phyloP scores from a whole-genome alignment of 257 asterid genomes.

The Ilex asprella region DNA sequence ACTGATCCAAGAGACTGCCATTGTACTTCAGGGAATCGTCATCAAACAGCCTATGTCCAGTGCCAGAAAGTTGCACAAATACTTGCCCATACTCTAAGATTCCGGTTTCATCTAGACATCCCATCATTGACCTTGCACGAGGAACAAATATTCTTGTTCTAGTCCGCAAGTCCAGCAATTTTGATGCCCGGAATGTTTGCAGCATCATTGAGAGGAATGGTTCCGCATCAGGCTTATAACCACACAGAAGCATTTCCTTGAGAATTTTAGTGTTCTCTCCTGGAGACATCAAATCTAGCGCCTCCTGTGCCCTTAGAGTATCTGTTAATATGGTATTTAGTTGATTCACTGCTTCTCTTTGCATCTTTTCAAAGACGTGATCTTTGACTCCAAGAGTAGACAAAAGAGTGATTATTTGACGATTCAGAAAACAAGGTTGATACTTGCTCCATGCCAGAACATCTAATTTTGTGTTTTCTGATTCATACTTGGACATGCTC shows the following conservation, averaged over 20 bases:
- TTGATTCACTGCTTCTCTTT: conserved; percentile 66
- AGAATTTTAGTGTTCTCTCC: conserved; percentile 74
- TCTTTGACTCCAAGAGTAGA: conserved; percentile 77
- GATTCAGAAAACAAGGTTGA: conserved; percentile 77
- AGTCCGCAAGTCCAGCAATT: conserved; percentile 57
- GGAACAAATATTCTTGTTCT: conserved; percentile 66
- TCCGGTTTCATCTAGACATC: conserved; percentile 86
- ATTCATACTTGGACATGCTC: conserved; percentile 73
- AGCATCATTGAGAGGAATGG: conserved; percentile 90
- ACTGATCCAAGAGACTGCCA: too few relatives aligned
- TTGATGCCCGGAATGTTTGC: conserved; percentile 61
- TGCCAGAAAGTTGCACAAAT: conserved; percentile 59
- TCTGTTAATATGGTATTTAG: conserved; percentile 56
- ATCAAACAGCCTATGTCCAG: conserved; percentile 26
- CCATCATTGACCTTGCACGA: conserved; percentile 73
- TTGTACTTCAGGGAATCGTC: conserved; percentile 17
- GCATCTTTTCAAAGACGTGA: conserved; percentile 48
- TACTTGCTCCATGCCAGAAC: conserved; percentile 79
- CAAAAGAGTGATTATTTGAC: conserved; percentile 73
- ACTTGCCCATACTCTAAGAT: conserved; percentile 77
- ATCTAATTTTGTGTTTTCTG: conserved; percentile 54
- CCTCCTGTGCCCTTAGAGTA: conserved; percentile 64
- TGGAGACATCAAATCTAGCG: conserved; percentile 73
- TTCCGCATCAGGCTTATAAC: conserved; percentile 72
- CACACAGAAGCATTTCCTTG: conserved; percentile 75